Evolutionary conservation across 805 yeast genomes (phyloP).

Genomic region (Saturnispora gosingensis): DNA sequence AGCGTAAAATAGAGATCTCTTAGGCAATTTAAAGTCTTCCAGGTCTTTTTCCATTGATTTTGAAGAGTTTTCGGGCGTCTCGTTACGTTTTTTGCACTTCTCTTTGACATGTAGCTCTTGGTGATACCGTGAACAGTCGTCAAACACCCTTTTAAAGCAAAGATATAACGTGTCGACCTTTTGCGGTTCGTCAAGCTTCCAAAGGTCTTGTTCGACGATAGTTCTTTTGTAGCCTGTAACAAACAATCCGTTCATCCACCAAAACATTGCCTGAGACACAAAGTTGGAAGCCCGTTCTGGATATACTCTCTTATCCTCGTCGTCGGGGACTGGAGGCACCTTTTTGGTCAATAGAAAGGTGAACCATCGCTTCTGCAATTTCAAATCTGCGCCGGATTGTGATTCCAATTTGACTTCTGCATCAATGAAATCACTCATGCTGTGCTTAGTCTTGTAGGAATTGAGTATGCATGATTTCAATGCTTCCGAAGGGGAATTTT

Average conservation of each 20-base stretch:
- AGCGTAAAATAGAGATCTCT: conserved; percentile 25
- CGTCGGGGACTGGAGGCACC: conserved; percentile 41
- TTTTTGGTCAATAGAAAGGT: conserved; percentile 40
- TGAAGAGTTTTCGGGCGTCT: conserved; percentile 15
- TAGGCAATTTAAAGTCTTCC: conserved; percentile 21
- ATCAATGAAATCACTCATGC: no score
- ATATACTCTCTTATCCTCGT: conserved; percentile 40
- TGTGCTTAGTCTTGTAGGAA: no score
- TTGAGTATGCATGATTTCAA: no score
- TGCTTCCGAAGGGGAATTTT: no score
- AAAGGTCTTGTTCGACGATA: conserved; percentile 55
- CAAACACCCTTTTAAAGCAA: conserved; percentile 29
- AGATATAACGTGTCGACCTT: conserved; percentile 32
- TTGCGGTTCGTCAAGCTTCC: conserved; percentile 33
- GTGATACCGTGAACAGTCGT: conserved; percentile 20
- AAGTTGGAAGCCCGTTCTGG: conserved; percentile 38
- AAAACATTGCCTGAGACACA: conserved; percentile 41
- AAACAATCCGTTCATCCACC: conserved; percentile 63
- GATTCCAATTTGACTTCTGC: conserved; percentile 1
- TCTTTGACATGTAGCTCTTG: conserved; percentile 13
- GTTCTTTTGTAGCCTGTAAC: conserved; percentile 65
- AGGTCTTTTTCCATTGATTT: conserved; percentile 14
- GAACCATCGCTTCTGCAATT: conserved; percentile 38
- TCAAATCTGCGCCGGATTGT: conserved; percentile 1
- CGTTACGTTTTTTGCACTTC: conserved; percentile 23